Evolutionary conservation across 805 yeast species (phyloP), one percentile per base, ranked within the genome.

Genomic region (Nakazawaea wickerhamii): DNA sequence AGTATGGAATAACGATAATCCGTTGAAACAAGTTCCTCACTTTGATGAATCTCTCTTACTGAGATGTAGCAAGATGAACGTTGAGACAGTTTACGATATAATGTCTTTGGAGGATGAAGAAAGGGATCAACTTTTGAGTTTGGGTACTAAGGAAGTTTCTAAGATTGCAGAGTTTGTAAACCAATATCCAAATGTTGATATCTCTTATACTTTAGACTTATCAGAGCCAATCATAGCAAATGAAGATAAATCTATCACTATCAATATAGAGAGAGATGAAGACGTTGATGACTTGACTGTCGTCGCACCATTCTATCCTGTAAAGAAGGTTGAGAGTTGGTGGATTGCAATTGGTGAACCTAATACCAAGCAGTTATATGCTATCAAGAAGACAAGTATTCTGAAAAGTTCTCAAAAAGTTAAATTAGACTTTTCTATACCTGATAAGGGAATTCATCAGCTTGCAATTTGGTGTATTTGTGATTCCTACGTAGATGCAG

Each of bases 401-500:
- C 56, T 66, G 8, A 69, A 73, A 47, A 79, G 79, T 47, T 57
- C 59, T 1, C 85, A 81, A 55, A 54, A 59, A 3, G 68, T 81
- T 13, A 65, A 63, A 5, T 48, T 91, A 34, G 73, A 71, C 21
- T 75, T 85, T 46, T 64, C 77, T 0, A 53, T 87, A 8, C 79
- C 86, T 0, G 68, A 63, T 3, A 58, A 74, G 3, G 96, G 96
- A 0, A 57, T 65, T 4, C 84, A 81, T 43, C 56, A 70, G 14
- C 60, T 90, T 20, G 75, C 80, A 0, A 64, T 88, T 1, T 90
- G 95, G 95, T 80, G 91, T 55, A 75, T 90, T 57, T 84, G 96
- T 63, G 97, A 90, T 54, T 81, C 95, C 0, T 91, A 90, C 53
- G 55, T 87, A n/a, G 98, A 90, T 56, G 95, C 89, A 2, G 99